Conservation (phyloP, 768 basidiomycete genomes). For the Scleroderma citrinum region DNA sequence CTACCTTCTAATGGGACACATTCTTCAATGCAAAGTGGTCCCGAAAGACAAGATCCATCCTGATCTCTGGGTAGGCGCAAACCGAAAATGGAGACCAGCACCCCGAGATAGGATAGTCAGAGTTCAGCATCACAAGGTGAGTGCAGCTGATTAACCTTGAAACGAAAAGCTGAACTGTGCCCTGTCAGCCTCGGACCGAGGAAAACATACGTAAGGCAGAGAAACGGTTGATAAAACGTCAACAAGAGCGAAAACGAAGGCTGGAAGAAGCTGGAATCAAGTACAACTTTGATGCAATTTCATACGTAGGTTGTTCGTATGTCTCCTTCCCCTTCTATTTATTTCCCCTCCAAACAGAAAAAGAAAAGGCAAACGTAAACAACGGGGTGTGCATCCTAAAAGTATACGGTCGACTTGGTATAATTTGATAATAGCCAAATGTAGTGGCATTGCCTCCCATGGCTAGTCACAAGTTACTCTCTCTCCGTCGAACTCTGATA, state of each 20-base stretch:
- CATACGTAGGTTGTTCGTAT: slow-evolving; percentile 89
- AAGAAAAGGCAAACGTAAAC: too few relatives aligned
- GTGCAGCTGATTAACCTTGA: slow-evolving; percentile 1
- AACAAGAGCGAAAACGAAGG: slow-evolving; percentile 72
- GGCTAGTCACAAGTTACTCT: too few relatives aligned
- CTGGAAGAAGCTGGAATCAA: slow-evolving; percentile 77
- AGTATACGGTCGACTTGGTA: too few relatives aligned
- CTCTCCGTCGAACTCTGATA: too few relatives aligned
- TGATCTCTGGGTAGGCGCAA: slow-evolving; percentile 92
- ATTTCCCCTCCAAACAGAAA: too few relatives aligned
- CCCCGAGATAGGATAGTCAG: slow-evolving; percentile 69
- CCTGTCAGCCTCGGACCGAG: slow-evolving; percentile 60
- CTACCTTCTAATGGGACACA: slow-evolving; percentile 92
- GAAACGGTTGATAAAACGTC: slow-evolving; percentile 67
- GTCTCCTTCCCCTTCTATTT: too few relatives aligned
- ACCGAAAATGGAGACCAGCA: slow-evolving; percentile 80
- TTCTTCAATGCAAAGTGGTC: slow-evolving; percentile 85
- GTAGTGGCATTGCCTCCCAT: too few relatives aligned
- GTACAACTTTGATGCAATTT: slow-evolving; percentile 76
- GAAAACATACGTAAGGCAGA: slow-evolving; percentile 61
- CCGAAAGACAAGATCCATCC: slow-evolving; percentile 89
- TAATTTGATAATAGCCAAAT: too few relatives aligned
- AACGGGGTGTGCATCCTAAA: too few relatives aligned
- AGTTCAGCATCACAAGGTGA: slow-evolving; percentile 78
- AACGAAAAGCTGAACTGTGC: background rate